Evolutionary conservation across 257 asterid genomes (phyloP).

Genomic region (Leptodermis oblonga): DNA sequence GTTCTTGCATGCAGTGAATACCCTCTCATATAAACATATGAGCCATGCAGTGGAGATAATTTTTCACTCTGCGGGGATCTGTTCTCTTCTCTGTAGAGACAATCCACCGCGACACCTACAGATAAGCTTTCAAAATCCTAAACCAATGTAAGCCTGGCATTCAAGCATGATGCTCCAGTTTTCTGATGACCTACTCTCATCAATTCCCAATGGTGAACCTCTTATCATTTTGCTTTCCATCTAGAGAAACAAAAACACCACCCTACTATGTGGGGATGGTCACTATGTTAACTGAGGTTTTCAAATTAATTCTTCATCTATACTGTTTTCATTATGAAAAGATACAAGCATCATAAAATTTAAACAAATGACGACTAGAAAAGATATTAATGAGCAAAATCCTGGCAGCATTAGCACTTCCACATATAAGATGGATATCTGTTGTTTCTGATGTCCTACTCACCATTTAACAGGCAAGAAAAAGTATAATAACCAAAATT

Average conservation of each 20-base stretch:
- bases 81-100: neutral
- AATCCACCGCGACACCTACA: neutral
- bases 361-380: neutral
- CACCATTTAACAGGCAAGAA: constrained; percentile 55
- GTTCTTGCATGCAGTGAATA: neutral
- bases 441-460: neutral
- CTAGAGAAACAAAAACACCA: neutral
- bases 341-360: neutral
- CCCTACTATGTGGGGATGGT: too few species aligned
- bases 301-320: neutral
- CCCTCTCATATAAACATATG: neutral
- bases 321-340: neutral
- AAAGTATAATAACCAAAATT: constrained; percentile 62
- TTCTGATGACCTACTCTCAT: neutral
- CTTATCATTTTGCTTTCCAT: neutral
- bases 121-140: too few species aligned
- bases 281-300: neutral
- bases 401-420: neutral
- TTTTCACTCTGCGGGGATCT: neutral
- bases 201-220: neutral
- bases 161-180: neutral
- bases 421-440: neutral
- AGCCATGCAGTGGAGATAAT: neutral
- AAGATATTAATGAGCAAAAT: neutral
- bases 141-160: neutral